Evolutionary conservation across 371 early-diverging fungal genomes (phyloP).

Genomic region (Nosema muscidifuracis): DNA sequence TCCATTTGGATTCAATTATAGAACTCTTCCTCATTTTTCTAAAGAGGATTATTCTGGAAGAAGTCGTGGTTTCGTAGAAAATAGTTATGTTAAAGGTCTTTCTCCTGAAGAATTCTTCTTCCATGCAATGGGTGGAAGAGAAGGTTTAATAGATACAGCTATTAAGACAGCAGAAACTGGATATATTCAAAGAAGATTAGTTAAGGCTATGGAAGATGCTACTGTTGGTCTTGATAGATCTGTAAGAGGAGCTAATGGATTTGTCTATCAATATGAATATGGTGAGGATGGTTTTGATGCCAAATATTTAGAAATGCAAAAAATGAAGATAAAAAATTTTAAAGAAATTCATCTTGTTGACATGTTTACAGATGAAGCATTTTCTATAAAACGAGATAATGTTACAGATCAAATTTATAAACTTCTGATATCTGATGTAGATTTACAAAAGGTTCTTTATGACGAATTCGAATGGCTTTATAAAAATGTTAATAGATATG

Average conservation of each 20-base stretch:
- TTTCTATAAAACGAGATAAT: background rate
- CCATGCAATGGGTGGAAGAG: slow-evolving; percentile 99
- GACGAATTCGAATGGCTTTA: slow-evolving; percentile 36
- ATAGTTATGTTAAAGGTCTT: slow-evolving; percentile 90
- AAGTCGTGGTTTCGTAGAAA: slow-evolving; percentile 92
- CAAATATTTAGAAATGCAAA: slow-evolving; percentile 76
- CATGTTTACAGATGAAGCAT: slow-evolving; percentile 24
- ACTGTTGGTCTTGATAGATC: slow-evolving; percentile 94
- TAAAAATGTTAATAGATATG: slow-evolving; percentile 3
- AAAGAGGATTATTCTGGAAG: slow-evolving; percentile 94
- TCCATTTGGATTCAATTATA: slow-evolving; percentile 87
- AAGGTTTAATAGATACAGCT: slow-evolving; percentile 93
- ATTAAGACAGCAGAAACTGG: slow-evolving; percentile 99
- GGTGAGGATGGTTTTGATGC: slow-evolving; percentile 98
- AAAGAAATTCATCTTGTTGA: slow-evolving; percentile 38
- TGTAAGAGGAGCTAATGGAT: slow-evolving; percentile 82
- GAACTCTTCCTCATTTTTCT: slow-evolving; percentile 91
- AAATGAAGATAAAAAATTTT: slow-evolving; percentile 29
- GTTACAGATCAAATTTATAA: slow-evolving; percentile 29
- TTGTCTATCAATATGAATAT: slow-evolving; percentile 85
- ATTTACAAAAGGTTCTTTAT: slow-evolving; percentile 35
- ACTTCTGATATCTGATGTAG: slow-evolving; percentile 28
- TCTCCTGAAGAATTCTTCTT: slow-evolving; percentile 97
- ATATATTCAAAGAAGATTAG: slow-evolving; percentile 95
- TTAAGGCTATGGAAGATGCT: slow-evolving; percentile 95